A percentile compares a stretch with the other conserved stretches of the same genome.
Conservation (phyloP, 2,329 filamentous ascomycete species). For the Seiridium unicorne region DNA sequence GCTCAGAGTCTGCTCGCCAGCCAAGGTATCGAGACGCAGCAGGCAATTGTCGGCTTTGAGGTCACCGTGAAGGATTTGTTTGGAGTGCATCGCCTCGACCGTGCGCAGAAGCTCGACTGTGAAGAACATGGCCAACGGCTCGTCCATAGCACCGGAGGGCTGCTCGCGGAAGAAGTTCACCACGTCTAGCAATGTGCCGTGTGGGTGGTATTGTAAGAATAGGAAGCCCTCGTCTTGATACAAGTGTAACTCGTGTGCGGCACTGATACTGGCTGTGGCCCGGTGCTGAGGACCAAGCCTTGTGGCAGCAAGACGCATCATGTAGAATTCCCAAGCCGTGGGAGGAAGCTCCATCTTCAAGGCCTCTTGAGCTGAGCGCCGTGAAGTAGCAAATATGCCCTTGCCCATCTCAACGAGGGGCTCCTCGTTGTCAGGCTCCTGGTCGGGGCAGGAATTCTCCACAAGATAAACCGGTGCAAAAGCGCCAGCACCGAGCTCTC, state of each 20-base stretch:
- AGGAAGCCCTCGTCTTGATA: constrained; percentile 90
- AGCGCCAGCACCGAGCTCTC: constrained; percentile 87
- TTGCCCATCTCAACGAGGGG: constrained; percentile 56
- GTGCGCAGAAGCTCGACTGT: constrained; percentile 87
- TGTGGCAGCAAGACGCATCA: constrained; percentile 78
- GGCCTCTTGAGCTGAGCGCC: constrained; percentile 69
- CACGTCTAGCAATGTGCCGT: constrained; percentile 92
- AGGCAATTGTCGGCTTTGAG: constrained; percentile 96
- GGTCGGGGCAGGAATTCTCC: constrained; percentile 61
- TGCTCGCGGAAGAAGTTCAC: constrained; percentile 83
- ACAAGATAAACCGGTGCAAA: constrained; percentile 95
- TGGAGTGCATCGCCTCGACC: constrained; percentile 79
- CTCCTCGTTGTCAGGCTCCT: constrained; percentile 38
- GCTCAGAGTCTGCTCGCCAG: constrained; percentile 44
- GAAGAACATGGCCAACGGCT: constrained; percentile 93
- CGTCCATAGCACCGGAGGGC: constrained; percentile 76
- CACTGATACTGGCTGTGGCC: constrained; percentile 73
- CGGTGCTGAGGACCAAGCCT: constrained; percentile 72
- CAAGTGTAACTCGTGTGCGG: constrained; percentile 86
- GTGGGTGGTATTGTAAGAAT: constrained; percentile 80
- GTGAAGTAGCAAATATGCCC: constrained; percentile 54
- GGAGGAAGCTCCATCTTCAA: constrained; percentile 94
- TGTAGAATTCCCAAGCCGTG: constrained; percentile 92
- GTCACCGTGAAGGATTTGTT: constrained; percentile 84
- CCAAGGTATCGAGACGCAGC: constrained; percentile 68